Base-by-base conservation (phyloP, 257 asterid genomes). In the Euphrasia confusa region DNA sequence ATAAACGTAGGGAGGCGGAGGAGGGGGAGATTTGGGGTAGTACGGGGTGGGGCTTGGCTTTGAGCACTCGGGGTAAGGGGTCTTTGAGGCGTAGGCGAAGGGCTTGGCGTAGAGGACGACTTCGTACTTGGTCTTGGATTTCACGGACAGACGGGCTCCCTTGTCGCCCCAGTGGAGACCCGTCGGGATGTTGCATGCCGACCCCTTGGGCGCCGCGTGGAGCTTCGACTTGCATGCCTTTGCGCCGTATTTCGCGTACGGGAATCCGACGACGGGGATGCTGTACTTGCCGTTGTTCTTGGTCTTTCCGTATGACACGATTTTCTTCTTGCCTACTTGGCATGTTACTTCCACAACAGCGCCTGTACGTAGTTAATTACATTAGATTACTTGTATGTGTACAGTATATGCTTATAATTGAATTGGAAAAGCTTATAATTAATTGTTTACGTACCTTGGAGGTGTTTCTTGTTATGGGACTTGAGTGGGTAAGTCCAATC, bases 321-420 rank as follows among this genome's bases (percentile, higher is more conserved):
- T 69, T 66, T 80, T 54, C 61, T 83, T 83, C 14, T 83, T 71
- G 0, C 88, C 95, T 0, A 10, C 79, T 73, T 69, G 73, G 76
- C 96, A 88, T 33, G 81, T 81, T 11, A 88, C 87, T 63, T 83
- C 92, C 64, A 88, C 96, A n/a, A 81, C 74, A 53, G 89, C 91
- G 77, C 92, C 96, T 88, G 68, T 11, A 39, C 18, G 12, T 4
- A 47, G 1, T 47, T 47, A 47, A 13, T 47, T 47, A 47, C 11
- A 10, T 39, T 39, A n/a, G 1, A 39, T 4, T 9, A 42, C 14
- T 2, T 42, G 49, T 8, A 42, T 42, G 14, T 2, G 12, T 42
- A 5, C 11, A 10, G 7, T n/a, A n/a, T n/a, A n/a, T n/a, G n/a
- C n/a, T n/a, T n/a, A n/a, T n/a, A n/a, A n/a, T n/a, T n/a, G n/a